Percentiles rank a stretch among this genome's conserved stretches.
phyloP scores from a whole-genome alignment of 2,329 filamentous ascomycete species.

The Aaosphaeria arxii region DNA sequence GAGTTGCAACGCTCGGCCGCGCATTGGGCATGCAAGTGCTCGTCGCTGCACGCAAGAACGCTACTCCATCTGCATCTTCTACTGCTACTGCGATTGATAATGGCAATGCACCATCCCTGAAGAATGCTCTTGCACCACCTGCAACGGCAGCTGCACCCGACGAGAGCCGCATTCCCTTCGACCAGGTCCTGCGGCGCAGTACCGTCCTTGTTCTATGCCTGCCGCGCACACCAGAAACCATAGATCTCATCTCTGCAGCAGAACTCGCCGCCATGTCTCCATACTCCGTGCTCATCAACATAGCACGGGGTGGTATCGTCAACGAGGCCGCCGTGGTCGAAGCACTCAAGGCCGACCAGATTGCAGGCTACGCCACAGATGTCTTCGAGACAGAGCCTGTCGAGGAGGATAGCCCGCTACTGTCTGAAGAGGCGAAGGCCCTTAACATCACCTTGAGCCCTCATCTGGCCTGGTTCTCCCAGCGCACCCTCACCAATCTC shows the following conservation, averaged over 20 bases:
- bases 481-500: slow-evolving; percentile 47
- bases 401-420: slow-evolving; percentile 42
- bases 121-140: background rate
- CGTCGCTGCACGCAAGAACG: slow-evolving; percentile 42
- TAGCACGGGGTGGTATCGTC: slow-evolving; percentile 50
- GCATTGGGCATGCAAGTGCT: slow-evolving; percentile 50
- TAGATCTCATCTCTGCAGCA: slow-evolving; percentile 29
- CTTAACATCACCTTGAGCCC: slow-evolving; percentile 52
- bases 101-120: background rate
- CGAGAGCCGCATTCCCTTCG: slow-evolving; percentile 33
- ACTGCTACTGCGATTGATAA: background rate
- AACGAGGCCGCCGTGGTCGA: slow-evolving; percentile 48
- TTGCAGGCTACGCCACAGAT: slow-evolving; percentile 52
- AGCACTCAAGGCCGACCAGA: slow-evolving; percentile 44
- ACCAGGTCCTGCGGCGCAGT: slow-evolving; percentile 32
- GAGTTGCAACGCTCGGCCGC: slow-evolving; percentile 44
- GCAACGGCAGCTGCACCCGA: slow-evolving; percentile 3
- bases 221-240: slow-evolving; percentile 28
- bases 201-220: slow-evolving; percentile 39
- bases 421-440: slow-evolving; percentile 42
- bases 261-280: slow-evolving; percentile 47
- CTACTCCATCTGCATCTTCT: background rate
- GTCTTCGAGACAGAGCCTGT: slow-evolving; percentile 50
- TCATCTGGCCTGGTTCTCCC: slow-evolving; percentile 54
- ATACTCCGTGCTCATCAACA: slow-evolving; percentile 48